Percentiles rank a stretch among this genome's conserved stretches.
Evolutionary conservation across 495 filamentous ascomycete genomes (phyloP).

Genomic region (Pyrenopolyporus hunteri): DNA sequence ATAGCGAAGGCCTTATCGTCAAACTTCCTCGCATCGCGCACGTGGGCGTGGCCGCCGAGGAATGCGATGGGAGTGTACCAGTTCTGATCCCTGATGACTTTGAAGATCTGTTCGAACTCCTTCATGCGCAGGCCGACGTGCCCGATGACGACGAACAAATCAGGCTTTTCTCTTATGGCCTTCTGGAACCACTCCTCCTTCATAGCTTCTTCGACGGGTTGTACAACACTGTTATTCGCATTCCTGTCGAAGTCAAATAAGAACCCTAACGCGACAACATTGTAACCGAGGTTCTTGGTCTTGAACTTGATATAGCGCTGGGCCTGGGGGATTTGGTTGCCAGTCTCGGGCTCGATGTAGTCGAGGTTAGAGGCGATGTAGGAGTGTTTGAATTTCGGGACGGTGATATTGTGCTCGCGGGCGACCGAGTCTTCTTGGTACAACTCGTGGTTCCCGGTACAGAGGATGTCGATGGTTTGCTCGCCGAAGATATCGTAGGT

Average conservation of each 20-base stretch:
- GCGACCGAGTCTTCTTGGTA: constrained; percentile 80
- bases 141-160: constrained; percentile 86
- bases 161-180: constrained; percentile 82
- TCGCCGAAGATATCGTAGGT: constrained; percentile 83
- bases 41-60: constrained; percentile 90
- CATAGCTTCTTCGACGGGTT: constrained; percentile 76
- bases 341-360: constrained; percentile 74
- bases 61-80: constrained; percentile 88
- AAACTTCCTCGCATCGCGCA: constrained; percentile 82
- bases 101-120: constrained; percentile 79
- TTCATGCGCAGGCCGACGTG: constrained; percentile 82
- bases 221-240: constrained; percentile 85
- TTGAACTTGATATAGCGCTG: constrained; percentile 84
- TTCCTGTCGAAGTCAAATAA: constrained; percentile 92
- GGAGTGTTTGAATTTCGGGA: constrained; percentile 75
- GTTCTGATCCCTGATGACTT: constrained; percentile 75
- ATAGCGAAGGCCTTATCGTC: constrained; percentile 81
- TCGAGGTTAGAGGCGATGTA: constrained; percentile 94
- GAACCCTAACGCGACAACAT: constrained; percentile 89
- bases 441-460: constrained; percentile 93
- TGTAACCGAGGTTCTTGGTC: constrained; percentile 83
- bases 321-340: constrained; percentile 75
- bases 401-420: constrained; percentile 75
- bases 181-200: constrained; percentile 88
- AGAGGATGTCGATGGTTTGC: constrained; percentile 83